phyloP scores from a whole-genome alignment of 352 stramenopile genomes.

The Aphanomyces stellatus region DNA sequence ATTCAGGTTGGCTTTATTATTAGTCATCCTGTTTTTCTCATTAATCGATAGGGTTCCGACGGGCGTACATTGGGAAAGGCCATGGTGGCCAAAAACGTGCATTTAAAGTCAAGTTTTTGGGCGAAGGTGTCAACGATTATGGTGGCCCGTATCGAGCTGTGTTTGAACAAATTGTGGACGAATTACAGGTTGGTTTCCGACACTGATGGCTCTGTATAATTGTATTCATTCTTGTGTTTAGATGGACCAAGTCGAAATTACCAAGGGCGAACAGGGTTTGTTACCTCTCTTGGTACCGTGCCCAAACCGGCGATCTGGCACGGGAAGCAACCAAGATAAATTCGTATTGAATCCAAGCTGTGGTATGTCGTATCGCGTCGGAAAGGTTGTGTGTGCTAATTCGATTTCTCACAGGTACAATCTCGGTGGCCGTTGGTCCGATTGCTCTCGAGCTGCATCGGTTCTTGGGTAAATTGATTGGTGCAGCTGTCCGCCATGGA shows the following conservation, averaged over 20 bases:
- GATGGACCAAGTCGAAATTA: constrained; percentile 81
- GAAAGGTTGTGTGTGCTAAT: constrained; percentile 30
- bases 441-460: constrained; percentile 90
- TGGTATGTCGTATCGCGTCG: too few relatives aligned
- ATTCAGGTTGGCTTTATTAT: constrained; percentile 36
- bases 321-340: constrained; percentile 88
- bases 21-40: not conserved
- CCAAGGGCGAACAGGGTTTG: constrained; percentile 78
- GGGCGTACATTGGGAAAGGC: constrained; percentile 95
- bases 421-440: constrained; percentile 54
- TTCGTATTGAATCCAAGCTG: constrained; percentile 85
- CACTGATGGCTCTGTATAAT: too few relatives aligned
- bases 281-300: constrained; percentile 84
- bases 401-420: constrained; percentile 27
- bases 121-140: constrained; percentile 98
- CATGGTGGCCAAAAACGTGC: constrained; percentile 95
- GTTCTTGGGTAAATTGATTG: constrained; percentile 95
- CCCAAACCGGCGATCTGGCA: constrained; percentile 77
- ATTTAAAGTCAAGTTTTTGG: constrained; percentile 99
- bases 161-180: constrained; percentile 95
- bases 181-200: constrained; percentile 80
- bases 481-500: constrained; percentile 92
- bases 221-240: too few relatives aligned
- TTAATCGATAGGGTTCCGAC: constrained; percentile 71
- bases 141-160: constrained; percentile 96